Evolutionary conservation across 495 filamentous ascomycete species (phyloP), one percentile per base, ranked within the genome.

Genomic region (Penicillium lividum): DNA sequence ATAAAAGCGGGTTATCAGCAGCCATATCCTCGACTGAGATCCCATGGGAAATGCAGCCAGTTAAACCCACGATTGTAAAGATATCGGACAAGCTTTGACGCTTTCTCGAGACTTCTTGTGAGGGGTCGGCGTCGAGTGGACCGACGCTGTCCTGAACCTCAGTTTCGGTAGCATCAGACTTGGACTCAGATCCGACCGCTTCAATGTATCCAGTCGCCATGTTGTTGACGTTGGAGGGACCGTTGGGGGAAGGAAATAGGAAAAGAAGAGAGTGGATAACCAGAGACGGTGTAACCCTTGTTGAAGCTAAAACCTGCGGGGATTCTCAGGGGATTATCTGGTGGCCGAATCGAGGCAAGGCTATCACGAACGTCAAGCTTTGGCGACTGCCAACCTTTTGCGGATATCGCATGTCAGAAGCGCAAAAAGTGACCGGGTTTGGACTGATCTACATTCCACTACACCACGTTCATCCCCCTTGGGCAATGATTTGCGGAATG

Each of bases 51-150:
- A 22, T 22, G 22, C 22, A 22, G 22, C 25, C 15, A 11, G 7
- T 28, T 28, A 7, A 22, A 63, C 69, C 56, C 59, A 74, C 72
- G 53, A 80, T 80, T 6, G 77, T 80, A 56, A 80, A 80, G 8
- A 76, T 53, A 53, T 80, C 74, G 10, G 77, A 80, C 10, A 78
- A 51, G 10, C 71, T 74, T 58, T 80, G 77, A 22, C 63, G 61
- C 56, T 72, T 73, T 46, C 52, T 59, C 18, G 70, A 66, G 13
- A 75, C 71, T 13, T 67, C 57, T 16, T 34, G 58, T 22, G 66
- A 71, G 46, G 60, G 63, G 25, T 64, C 65, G 42, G 15, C 28
- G n/a, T 57, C 50, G 7, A 31, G 28, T 27, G 30, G 34, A 11
- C 15, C 13, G 22, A 36, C n/a, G 0, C 11, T 34, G 28, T 57